Evolutionary conservation across 2,329 filamentous ascomycete species (phyloP).

Genomic region (Lithohypha guttulata): DNA sequence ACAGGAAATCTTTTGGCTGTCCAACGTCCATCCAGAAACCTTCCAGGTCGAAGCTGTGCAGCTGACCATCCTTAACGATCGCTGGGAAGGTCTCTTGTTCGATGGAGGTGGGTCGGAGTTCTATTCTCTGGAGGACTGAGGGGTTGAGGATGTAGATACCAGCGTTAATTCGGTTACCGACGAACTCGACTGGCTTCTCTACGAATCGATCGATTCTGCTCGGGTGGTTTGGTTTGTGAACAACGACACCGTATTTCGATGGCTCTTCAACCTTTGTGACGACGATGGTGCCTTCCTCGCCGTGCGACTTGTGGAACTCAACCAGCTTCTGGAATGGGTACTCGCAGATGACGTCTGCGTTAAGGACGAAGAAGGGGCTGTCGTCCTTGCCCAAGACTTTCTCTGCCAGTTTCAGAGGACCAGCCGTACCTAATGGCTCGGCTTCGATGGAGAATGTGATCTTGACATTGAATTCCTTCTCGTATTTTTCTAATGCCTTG

Average conservation of each 20-base stretch:
- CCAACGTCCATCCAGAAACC: slow-evolving; percentile 99
- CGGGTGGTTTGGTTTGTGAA: slow-evolving; percentile 86
- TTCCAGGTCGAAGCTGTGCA: slow-evolving; percentile 93
- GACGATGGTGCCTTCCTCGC: slow-evolving; percentile 91
- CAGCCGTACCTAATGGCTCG: slow-evolving; percentile 89
- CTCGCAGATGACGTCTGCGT: slow-evolving; percentile 97
- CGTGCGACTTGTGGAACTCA: slow-evolving; percentile 84
- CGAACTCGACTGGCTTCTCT: slow-evolving; percentile 97
- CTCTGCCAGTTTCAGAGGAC: slow-evolving; percentile 90
- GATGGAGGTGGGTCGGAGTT: slow-evolving; percentile 91
- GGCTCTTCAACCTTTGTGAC: slow-evolving; percentile 99
- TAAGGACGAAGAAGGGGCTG: slow-evolving; percentile 92
- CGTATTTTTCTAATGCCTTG: slow-evolving; percentile 85
- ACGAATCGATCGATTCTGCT: slow-evolving; percentile 96
- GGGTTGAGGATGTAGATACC: slow-evolving; percentile 98
- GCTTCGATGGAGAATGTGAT: slow-evolving; percentile 96
- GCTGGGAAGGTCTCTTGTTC: slow-evolving; percentile 98
- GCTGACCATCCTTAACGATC: slow-evolving; percentile 76
- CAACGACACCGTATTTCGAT: slow-evolving; percentile 96
- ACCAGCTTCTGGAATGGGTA: slow-evolving; percentile 87
- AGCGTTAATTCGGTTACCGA: slow-evolving; percentile 96
- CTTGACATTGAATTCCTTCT: slow-evolving; percentile 81
- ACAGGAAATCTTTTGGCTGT: slow-evolving; percentile 96
- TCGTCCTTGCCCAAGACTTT: slow-evolving; percentile 87
- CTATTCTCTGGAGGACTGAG: slow-evolving; percentile 78